These are phyloP conservation scores for Aspergillus niger DNA, from an alignment of 2,329 filamentous ascomycete genomes.

Conservation along the genomic window DNA sequence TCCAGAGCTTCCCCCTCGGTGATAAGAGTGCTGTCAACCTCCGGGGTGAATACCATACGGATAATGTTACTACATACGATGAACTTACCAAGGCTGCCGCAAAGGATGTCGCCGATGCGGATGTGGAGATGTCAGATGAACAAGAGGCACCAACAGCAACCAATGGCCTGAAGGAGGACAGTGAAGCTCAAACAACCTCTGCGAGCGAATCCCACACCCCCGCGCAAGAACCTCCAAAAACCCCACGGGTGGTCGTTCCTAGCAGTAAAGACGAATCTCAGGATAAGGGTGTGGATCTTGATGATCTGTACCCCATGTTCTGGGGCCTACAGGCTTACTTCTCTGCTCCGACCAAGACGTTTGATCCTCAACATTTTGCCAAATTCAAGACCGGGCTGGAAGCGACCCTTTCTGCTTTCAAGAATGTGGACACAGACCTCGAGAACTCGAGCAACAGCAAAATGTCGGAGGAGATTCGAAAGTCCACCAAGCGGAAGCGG, in stretches of 20 bases:
- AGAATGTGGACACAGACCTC: slow-evolving; percentile 65
- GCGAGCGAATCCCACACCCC: slow-evolving; percentile 18
- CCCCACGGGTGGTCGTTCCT: slow-evolving; percentile 33
- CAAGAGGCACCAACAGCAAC: slow-evolving; percentile 38
- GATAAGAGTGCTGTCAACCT: slow-evolving; percentile 98
- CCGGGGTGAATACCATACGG: slow-evolving; percentile 90
- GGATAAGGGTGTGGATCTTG: slow-evolving; percentile 61
- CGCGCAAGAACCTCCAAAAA: slow-evolving; percentile 17
- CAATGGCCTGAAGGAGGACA: slow-evolving; percentile 34
- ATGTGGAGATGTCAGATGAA: slow-evolving; percentile 60
- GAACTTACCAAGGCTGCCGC: slow-evolving; percentile 47
- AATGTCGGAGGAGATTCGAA: slow-evolving; percentile 63
- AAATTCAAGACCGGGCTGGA: slow-evolving; percentile 65
- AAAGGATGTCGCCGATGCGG: slow-evolving; percentile 60
- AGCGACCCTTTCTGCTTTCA: slow-evolving; percentile 73
- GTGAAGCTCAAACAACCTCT: slow-evolving; percentile 20
- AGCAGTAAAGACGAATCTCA: slow-evolving; percentile 20
- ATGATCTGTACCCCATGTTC: slow-evolving; percentile 83
- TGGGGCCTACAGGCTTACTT: slow-evolving; percentile 93
- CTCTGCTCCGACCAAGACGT: slow-evolving; percentile 82
- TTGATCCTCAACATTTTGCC: slow-evolving; percentile 68
- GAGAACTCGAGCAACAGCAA: slow-evolving; percentile 65
- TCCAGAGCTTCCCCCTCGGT: slow-evolving; percentile 93
- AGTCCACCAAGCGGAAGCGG: slow-evolving; percentile 70
- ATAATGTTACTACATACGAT: slow-evolving; percentile 89